Base-by-base conservation (phyloP, 805 yeast species). In the Suhomyces xylopsoci region DNA sequence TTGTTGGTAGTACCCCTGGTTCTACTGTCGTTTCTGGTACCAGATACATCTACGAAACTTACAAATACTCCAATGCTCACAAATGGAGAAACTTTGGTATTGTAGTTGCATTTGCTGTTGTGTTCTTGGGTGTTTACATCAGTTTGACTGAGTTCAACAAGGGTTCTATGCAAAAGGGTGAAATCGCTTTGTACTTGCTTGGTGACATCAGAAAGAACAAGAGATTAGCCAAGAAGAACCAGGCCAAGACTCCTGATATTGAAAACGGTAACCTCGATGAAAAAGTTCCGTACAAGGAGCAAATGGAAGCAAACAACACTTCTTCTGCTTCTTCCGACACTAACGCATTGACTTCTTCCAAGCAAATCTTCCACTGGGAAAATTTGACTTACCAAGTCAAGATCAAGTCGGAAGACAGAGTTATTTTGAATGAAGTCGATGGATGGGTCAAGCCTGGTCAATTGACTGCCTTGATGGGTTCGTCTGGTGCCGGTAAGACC, bases 381-480 rank as follows among this genome's bases (percentile, higher is more conserved):
- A 80, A 88, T 63, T 83, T 88, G 44, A 81, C 85, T 62, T 88
- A 87, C 64, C 87, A 84, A 56, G 83, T 88, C 53, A 78, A 81
- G 62, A 83, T 84, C 58, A 83, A 85, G 62, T 68, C 68, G 40
- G 88, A 81, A 55, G 76, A 81, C 26, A 76, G 90, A 62, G 76
- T 84, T 55, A 80, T 87, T 55, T 70, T 87, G 63, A 74, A 77
- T 55, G 78, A 81, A 55, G 88, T 88, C 52, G 89, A 85, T 64
- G 94, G 93, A 48, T 87, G 89, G 88, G 91, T 87, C 43, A 85
- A 85, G 63, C 92, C 92, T 8, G 92, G 92, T 58, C 86, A 90
- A 46, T 71, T 88, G 63, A 88, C 93, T 49, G 94, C 94, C 4
- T 69, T 84, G 49, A 83, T 83, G 87, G 81, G 81, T 9, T 76